Evolutionary conservation across 1,139 yeast genomes (phyloP), one percentile per base, ranked within the genome.

Genomic region (Candida sojae): DNA sequence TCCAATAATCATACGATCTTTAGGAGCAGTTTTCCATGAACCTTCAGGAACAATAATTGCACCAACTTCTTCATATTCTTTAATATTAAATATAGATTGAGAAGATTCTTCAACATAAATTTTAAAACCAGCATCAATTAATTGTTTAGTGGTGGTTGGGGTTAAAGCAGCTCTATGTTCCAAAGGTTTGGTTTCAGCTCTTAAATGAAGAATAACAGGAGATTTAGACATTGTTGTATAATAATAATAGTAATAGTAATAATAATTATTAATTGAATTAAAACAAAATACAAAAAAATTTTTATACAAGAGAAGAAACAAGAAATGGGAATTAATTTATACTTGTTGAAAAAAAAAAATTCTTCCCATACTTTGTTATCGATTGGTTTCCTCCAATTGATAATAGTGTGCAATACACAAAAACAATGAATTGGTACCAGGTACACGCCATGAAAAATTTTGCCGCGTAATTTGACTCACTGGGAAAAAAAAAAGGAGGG

Each of bases 81-180:
- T 75, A 55, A 80, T 77, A 50, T 77, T 73, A 64, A 93, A 93
- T 42, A 87, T 87, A 11, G 97, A 86, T 68, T 88, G 96, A 38
- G 85, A 77, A 26, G 95, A 83, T 59, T 89, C 86, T 71, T 93
- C 99, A 49, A 93, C 97, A 56, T 75, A 88, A 42, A 93, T 82
- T 57, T 85, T 82, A 74, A 89, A 93, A 1, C 99, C 99, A 44
- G 96, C 92, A 56, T 86, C 91, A 53, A 89, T 69, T 55, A 93
- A 79, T 60, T 85, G 80, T 72, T 89, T 88, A 60, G 96, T 86
- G 44, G 97, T 88, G 42, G 89, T 71, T 34, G 99, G 99, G 7
- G 99, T 91, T 61, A 93, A 79, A 44, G 97, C 97, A 36, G 98
- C 96, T 75, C 99, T 88, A 57, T 96, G 96, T 75, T 93, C 99